Evolutionary conservation across 2,329 filamentous ascomycete genomes (phyloP), one percentile per base, ranked within the genome.

Genomic region (Fusarium sarcochroum): DNA sequence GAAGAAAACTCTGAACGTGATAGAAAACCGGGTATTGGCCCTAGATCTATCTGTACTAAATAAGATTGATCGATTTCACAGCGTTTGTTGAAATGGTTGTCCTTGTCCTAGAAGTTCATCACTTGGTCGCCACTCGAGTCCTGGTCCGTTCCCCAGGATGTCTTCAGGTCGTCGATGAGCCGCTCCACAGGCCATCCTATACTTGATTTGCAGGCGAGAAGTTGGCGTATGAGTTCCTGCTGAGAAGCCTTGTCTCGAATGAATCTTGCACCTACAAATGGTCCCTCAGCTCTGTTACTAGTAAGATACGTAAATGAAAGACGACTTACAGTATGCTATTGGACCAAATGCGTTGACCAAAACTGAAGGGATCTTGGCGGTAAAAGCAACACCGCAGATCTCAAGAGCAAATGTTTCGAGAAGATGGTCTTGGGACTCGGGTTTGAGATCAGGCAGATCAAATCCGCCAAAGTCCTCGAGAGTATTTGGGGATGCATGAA

Each of bases 291-390:
- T 15, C 40, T 6, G 11, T 3, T 1, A 15, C n/a, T 21, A n/a
- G 2, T 15, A 7, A 14, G 10, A 32, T 8, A 11, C 27, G 11
- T 4, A 15, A 20, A 18, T 6, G 10, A 7, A 7, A 7, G 25
- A 21, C 5, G 7, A 75, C 79, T 72, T 68, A 83, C 83, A 84
- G 51, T 80, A 84, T 3, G 80, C 75, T 27, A 85, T 83, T 15
- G 83, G 83, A 0, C 83, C 83, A 66, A 85, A 85, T 5, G 81
- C 76, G 59, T 85, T 85, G 6, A 85, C 81, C 7, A 83, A 72
- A 3, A 84, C 82, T 1, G 82, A 70, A 0, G 80, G 74, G 7
- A 76, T 80, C 7, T 79, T 79, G n/a, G 80, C 75, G 0, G 82
- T 82, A 46, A 84, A 82, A 0, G 83, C 80, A 14, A 84, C 75